Base-by-base conservation (phyloP, 2,329 filamentous ascomycete species). In the Monosporascus sp. region DNA sequence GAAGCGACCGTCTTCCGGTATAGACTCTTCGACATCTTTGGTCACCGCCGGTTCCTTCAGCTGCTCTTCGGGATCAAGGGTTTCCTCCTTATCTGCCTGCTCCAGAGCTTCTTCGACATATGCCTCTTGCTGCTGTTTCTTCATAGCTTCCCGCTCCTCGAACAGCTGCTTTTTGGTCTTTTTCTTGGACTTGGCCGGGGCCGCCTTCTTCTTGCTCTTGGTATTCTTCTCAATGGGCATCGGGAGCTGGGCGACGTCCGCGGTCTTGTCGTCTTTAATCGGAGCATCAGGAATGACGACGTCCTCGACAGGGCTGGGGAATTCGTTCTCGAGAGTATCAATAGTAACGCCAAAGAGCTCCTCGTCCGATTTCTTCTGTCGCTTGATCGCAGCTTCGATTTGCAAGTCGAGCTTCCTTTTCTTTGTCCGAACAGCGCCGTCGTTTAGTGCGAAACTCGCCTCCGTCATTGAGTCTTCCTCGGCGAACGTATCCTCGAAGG, bases 291-390 rank as follows among this genome's bases (percentile, higher is more conserved):
- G 72, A 48, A 78, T 70, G 34, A 72, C 61, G 25, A 74, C 73
- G 51, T 84, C 80, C 49, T 80, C 75, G 15, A 79, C 74, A 24
- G 73, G 67, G 25, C 74, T 70, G 17, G 75, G 72, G 49, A 78
- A 72, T 34, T 79, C 77, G 31, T 73, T 70, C 51, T 80, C 78
- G 22, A 82, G 74, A 52, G 74, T 76, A 49, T 77, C 75, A 22
- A 82, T 75, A 36, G 79, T 81, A 45, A 88, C 75, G 15, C 82
- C 84, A 64, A 91, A 91, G 5, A 93, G 76, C 61, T 90, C 88
- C 61, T 93, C 89, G 53, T 92, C 89, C 0, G 78, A 78, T 66
- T 90, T 90, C 73, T 91, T 93, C 62, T 86, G 88, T 48, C 89
- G 84, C 69, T 96, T 94, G 49, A 88, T 82, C 47, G 86, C 81